Evolutionary conservation across 2,329 filamentous ascomycete genomes (phyloP), one percentile per base, ranked within the genome.

Genomic region (Seiridium unicorne): DNA sequence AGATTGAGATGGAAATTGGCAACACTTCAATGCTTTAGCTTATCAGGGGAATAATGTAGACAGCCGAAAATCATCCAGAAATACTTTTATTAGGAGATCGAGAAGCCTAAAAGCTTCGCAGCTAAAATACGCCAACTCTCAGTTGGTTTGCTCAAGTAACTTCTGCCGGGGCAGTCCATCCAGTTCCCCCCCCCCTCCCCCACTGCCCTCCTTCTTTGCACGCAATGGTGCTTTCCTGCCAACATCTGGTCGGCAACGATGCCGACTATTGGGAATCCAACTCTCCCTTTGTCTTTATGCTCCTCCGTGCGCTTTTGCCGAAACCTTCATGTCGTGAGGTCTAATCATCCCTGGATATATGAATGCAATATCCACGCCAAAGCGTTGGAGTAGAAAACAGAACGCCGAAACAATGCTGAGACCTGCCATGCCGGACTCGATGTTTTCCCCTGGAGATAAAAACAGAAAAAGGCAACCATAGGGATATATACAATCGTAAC

Each of bases 341-440:
- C 34, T 35, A 38, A 38, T n/a, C 32, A 53, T 8, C 32, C 49
- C 49, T 6, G 53, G 42, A 55, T 44, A 55, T 35, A 32, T 55
- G 36, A 35, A 55, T 55, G 53, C 53, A 46, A 55, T 53, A 38
- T 36, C 7, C 36, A n/a, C 5, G 36, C n/a, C 36, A 46, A 32
- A 44, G 9, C 26, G n/a, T 32, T 55, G 53, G 13, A 38, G 44
- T 40, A 44, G 38, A n/a, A 44, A 26, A 11, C 32, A 46, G 61
- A 69, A 67, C 69, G 69, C 69, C 69, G 64, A 69, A 64, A 62
- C 34, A 62, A 72, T 72, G 70, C 70, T 64, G 59, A 67, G 62
- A 67, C 63, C 63, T 61, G 60, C 68, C 61, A 66, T 71, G 55
- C 53, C 54, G 51, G 44, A 18, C 62, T 66, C 62, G 62, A 64